These are phyloP conservation scores for Huntiella decipiens DNA, from an alignment of 2,329 filamentous ascomycete genomes.

Conservation along the genomic window DNA sequence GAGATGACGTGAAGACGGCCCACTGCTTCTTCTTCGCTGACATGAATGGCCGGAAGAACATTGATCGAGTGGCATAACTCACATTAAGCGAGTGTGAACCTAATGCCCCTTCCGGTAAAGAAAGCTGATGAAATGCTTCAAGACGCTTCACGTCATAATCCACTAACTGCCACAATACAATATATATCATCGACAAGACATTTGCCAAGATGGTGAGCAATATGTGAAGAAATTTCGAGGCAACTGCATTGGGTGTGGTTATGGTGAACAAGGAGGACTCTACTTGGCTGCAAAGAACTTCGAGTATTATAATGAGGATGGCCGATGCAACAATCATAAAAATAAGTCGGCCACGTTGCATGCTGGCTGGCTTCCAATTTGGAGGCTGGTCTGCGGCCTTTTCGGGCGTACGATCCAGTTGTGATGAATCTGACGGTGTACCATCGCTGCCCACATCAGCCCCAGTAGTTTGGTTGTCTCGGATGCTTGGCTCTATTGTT, in stretches of 20 bases:
- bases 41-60: slow-evolving; percentile 42
- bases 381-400: slow-evolving; percentile 16
- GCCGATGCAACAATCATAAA: slow-evolving; percentile 34
- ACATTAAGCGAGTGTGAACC: slow-evolving; percentile 52
- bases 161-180: slow-evolving; percentile 46
- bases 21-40: slow-evolving; percentile 45
- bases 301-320: slow-evolving; percentile 30
- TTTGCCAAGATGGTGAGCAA: slow-evolving; percentile 45
- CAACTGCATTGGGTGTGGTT: slow-evolving; percentile 30
- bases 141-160: slow-evolving; percentile 49
- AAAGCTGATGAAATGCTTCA: slow-evolving; percentile 48
- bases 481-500: too few relatives aligned
- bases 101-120: slow-evolving; percentile 37
- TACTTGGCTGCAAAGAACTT: slow-evolving; percentile 32
- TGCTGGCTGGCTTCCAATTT: slow-evolving; percentile 48
- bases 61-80: slow-evolving; percentile 52
- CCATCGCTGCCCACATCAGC: too few relatives aligned
- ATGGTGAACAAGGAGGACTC: slow-evolving; percentile 24
- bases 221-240: slow-evolving; percentile 36
- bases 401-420: too few relatives aligned
- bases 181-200: slow-evolving; percentile 39
- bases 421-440: too few relatives aligned
- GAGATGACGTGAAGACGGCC: slow-evolving; percentile 46
- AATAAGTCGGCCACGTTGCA: slow-evolving; percentile 41
- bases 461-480: too few relatives aligned